Base-by-base conservation (phyloP, 768 basidiomycete genomes). In the Mycena vulgaris region DNA sequence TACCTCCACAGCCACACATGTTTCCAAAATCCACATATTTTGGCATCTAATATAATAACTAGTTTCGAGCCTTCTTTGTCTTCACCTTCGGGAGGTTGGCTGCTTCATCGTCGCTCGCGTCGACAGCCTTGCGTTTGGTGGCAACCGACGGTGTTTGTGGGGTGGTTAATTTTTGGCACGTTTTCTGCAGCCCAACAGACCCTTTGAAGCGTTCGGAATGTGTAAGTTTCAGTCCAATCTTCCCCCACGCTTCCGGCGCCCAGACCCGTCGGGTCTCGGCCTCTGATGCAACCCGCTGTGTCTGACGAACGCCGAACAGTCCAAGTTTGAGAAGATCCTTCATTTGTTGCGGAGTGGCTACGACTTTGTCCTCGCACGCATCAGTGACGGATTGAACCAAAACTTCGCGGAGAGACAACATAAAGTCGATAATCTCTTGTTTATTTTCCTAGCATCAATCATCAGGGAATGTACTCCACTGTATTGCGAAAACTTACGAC, bases 281-380 rank as follows among this genome's bases (percentile, higher is more conserved):
- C 33, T 78, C 68, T 16, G 73, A 75, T 7, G 79, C 78, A 55
- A 86, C 76, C 10, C 87, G 86, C 63, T 89, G 90, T 67, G 90
- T 89, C 68, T 90, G 89, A 61, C 94, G 90, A n/a, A 91, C 83
- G 56, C 89, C 88, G 23, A 86, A 76, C 30, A 94, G 81, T 0
- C 84, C 91, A 59, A 93, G 80, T 79, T 94, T 96, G 65, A 95
- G 78, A 23, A 95, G 78, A n/a, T 93, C 92, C 80, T 95, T 97
- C 75, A 93, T 76, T 70, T 95, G 93, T 1, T 88, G 78, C 2
- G 91, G 84, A 19, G 88, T 90, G 48, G 92, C 78, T 13, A 82
- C 75, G 45, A 76, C 71, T 28, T 83, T 80, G 30, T 88, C 85
- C 6, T 85, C 81, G 71, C 89, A 88, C 8, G 90, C 87, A 17